Conservation (phyloP, 2,329 filamentous ascomycete genomes). For the Leptographium wingfieldii region DNA sequence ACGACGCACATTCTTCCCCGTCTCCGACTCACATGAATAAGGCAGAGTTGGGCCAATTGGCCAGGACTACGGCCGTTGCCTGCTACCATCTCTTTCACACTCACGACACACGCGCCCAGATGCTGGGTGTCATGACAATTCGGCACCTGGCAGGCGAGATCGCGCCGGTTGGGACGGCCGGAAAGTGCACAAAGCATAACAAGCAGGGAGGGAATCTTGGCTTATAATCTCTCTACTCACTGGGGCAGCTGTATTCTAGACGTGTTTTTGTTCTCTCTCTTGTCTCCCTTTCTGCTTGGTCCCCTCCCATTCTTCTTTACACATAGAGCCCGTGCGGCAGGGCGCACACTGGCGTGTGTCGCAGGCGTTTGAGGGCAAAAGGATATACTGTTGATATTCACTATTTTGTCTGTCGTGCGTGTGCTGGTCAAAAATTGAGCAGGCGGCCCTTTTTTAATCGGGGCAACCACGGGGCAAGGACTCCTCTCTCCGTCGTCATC, state of each 20-base stretch:
- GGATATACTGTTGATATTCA: background rate
- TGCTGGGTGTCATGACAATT: background rate
- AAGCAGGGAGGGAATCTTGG: background rate
- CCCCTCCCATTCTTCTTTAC: background rate
- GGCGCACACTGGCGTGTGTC: constrained; percentile 8
- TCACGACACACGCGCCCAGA: background rate
- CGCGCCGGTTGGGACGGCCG: background rate
- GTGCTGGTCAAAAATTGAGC: background rate
- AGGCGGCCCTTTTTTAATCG: background rate
- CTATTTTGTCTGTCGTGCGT: background rate
- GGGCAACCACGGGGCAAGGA: background rate
- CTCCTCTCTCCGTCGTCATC: background rate
- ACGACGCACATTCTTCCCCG: constrained; percentile 16
- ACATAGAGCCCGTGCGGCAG: constrained; percentile 8
- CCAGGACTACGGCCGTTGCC: background rate
- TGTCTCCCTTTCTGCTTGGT: background rate
- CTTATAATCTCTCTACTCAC: constrained; percentile 10
- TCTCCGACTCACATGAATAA: constrained; percentile 1
- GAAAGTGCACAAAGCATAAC: background rate
- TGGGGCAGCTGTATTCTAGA: constrained; percentile 3
- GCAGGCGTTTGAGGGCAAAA: constrained; percentile 6
- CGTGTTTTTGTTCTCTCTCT: constrained; percentile 1
- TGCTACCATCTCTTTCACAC: background rate
- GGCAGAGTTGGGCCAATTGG: background rate
- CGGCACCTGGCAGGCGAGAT: background rate